Conservation (phyloP, 1,284 basidiomycete genomes). For the Heliocybe sulcata region DNA sequence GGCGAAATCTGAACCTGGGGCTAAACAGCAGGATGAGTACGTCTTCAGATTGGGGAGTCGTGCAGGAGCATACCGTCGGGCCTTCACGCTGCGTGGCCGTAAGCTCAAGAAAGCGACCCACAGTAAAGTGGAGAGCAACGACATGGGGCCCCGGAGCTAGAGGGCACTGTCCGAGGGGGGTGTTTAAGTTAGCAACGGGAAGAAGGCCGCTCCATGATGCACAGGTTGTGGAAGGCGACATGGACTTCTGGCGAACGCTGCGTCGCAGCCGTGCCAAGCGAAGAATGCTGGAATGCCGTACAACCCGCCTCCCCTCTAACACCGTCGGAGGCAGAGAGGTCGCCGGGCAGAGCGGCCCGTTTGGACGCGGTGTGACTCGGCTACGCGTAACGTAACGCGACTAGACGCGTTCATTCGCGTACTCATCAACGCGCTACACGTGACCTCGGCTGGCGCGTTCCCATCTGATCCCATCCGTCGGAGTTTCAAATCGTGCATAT, state of each 20-base stretch:
- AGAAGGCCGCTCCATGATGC: too few species aligned
- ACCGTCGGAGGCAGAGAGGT: slow-evolving; percentile 15
- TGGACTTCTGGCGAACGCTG: neutral
- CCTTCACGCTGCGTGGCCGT: too few species aligned
- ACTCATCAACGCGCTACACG: neutral
- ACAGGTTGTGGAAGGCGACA: too few species aligned
- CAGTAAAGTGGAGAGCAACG: too few species aligned
- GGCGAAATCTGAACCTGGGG: neutral
- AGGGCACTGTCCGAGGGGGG: too few species aligned
- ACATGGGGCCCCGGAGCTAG: too few species aligned
- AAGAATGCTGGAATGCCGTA: neutral
- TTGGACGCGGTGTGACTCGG: slow-evolving; percentile 19
- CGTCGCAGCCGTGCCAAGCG: slow-evolving; percentile 6
- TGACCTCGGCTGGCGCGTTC: neutral
- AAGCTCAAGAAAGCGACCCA: too few species aligned
- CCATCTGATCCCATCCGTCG: slow-evolving; percentile 10
- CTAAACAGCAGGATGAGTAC: too few species aligned
- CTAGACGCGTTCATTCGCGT: neutral
- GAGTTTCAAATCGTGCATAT: slow-evolving; percentile 21
- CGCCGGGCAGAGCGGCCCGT: slow-evolving; percentile 17
- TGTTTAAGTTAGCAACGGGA: too few species aligned
- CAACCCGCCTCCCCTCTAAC: neutral
- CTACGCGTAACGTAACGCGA: slow-evolving; percentile 4
- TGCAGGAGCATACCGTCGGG: neutral
- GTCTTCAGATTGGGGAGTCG: too few species aligned